Evolutionary conservation across 1,284 basidiomycete genomes (phyloP), one percentile per base, ranked within the genome.

Genomic region (Tremellales sp.): DNA sequence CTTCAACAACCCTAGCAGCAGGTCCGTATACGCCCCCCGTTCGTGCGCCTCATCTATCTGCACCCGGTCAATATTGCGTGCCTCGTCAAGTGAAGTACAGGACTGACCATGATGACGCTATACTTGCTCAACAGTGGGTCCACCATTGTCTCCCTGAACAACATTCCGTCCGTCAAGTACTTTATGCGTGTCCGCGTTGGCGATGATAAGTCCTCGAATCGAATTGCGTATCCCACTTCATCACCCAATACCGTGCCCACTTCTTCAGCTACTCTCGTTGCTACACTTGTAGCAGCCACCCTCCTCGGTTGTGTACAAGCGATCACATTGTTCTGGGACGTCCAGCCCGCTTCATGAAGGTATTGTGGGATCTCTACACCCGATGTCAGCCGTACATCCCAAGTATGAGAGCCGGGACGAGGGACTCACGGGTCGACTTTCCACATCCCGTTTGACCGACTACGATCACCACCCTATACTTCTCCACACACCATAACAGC

Each of bases 41-140:
- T 99, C 96, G 74, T 99, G 94, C 1, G 91, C 94, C 77, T 98
- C 96, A 64, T 99, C 96, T 45, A 93, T 84, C 89, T 93, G 22
- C 46, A 46, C 36, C 35, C 10, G 17, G 17, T 33, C 19, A 19
- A 12, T 10, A 42, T 25, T 46, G 33, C 8, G 27, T 26, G 19
- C 13, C 19, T 35, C 5, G 29, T 12, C 22, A 31, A 46, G n/a
- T 33, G 12, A 12, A 10, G 11, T 22, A 45, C 15, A 37, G 12
- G 22, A 4, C 82, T 48, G 58, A 91, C 91, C 85, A 98, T 96
- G 53, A 98, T 86, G 4, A 94, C 87, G 64, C 90, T 93, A 65
- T 96, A 99, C 26, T 84, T 82, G 65, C 85, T 87, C 42, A 98
- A 78, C 29, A 97, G 73, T 19, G 88, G 89, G 65, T 97, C 90